Base-by-base conservation (phyloP, 768 basidiomycete genomes). In the Tulasnella sp. region DNA sequence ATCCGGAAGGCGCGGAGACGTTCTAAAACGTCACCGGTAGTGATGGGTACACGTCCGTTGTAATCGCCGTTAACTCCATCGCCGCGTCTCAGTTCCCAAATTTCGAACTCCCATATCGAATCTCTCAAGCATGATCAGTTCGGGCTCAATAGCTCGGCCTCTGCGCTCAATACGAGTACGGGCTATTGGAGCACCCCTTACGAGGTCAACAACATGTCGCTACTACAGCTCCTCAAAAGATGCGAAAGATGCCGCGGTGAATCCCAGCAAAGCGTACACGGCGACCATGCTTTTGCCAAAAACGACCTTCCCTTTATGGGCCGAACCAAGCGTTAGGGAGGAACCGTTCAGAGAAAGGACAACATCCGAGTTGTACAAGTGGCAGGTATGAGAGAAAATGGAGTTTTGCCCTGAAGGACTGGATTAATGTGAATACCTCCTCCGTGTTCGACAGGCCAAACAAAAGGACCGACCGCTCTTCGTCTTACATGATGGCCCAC, bases 401-500 rank as follows among this genome's bases (percentile, higher is more conserved):
- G 42, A 69, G n/a, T 37, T 41, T 18, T 28, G 80, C 48, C 44
- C 54, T 76, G 40, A 44, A 9, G 34, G 77, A 78, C 20, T 5
- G 22, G 44, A 46, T 31, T 4, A 81, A 14, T 31, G 76, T 3
- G 42, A 11, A 22, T 48, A 6, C 28, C 34, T 7, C 11, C 42
- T 18, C 58, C 24, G 50, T 75, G 20, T 44, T 73, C 69, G 37
- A 24, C 84, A 97, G 95, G 90, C 88, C 86, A 87, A 91, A 81
- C 91, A 94, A 83, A 90, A 88, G 18, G 87, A 89, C 46, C 90
- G 94, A 3, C 90, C 92, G 0, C 84, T 91, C 42, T 99, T 96
- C 83, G 92, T 98, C 18, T 88, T 97, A 76, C 96, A 97, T 82
- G 97, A 99, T 85, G 98, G 97, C 0, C 97, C 97, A 44, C 98